Conservation (phyloP, 148 eudicot species). For the Rhododendron henanense region DNA sequence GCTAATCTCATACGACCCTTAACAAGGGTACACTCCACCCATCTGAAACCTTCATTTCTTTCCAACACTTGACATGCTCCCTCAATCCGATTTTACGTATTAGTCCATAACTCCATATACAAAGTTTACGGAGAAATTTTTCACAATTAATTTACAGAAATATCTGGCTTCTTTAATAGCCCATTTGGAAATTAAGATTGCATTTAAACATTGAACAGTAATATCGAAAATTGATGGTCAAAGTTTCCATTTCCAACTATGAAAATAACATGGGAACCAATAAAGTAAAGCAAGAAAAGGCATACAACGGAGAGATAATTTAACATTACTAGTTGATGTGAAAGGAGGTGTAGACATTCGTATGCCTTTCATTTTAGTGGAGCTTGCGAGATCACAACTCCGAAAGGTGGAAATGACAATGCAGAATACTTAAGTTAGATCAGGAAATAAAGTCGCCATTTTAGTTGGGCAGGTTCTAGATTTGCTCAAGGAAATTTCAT, state of each 20-base stretch:
- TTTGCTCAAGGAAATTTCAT: neutral
- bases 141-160: neutral
- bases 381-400: neutral
- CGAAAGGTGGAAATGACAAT: conserved; percentile 2
- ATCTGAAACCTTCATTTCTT: no score
- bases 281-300: neutral
- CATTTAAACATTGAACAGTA: neutral
- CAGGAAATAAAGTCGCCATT: neutral
- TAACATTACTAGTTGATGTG: neutral
- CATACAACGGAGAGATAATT: neutral
- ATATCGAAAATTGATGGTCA: neutral
- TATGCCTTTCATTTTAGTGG: neutral
- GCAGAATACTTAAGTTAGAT: neutral
- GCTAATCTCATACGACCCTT: neutral
- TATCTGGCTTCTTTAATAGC: neutral
- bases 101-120: neutral
- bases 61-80: neutral
- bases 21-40: neutral
- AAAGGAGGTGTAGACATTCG: neutral
- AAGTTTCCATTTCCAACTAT: neutral
- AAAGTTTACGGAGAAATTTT: neutral
- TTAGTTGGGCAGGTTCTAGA: neutral
- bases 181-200: neutral
- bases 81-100: neutral
- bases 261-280: neutral